Evolutionary conservation across 257 asterid genomes (phyloP), one percentile per base, ranked within the genome.

Genomic region (Linderniella brevidens): DNA sequence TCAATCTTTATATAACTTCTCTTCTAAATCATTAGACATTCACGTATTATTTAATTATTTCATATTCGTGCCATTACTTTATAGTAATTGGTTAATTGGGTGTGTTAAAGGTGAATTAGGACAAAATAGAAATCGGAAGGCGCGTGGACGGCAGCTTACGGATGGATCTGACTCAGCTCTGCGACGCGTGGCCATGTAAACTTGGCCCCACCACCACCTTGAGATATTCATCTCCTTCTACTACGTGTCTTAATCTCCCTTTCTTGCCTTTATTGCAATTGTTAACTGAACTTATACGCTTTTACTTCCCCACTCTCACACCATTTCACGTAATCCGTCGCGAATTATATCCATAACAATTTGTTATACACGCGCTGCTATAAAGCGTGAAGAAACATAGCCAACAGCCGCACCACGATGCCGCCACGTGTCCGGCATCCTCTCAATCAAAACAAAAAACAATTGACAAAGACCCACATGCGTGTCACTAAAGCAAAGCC

Each of bases 181-280:
- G 1, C 35, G 68, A 67, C 83, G 62, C 83, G 86, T 63, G 76
- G 71, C 67, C 70, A 68, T 70, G 68, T 64, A 68, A 74, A 47
- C 54, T 54, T 57, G 63, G 64, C 80, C 65, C 64, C 76, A 60
- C 49, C 49, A 17, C 57, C 71, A 55, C 59, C 63, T 69, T 25
- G 32, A 25, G 32, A 25, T 25, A 25, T 25, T 25, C 32, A 25
- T 25, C 32, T 25, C 32, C 3, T 6, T 2, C 18, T 8, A 15
- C 6, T 39, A 59, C 72, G 72, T 68, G 77, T 60, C 72, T 55
- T 47, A 15, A 48, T 41, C 58, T 48, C 61, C 47, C 19, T 38
- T 44, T 43, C 43, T 64, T 56, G 45, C 64, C 56, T 68, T 60
- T 39, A 37, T 48, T 56, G 45, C 56, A 41, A 25, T n/a, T 46